Base-by-base conservation (phyloP, 2,329 filamentous ascomycete species). In the Lasiodiplodia theobromae region DNA sequence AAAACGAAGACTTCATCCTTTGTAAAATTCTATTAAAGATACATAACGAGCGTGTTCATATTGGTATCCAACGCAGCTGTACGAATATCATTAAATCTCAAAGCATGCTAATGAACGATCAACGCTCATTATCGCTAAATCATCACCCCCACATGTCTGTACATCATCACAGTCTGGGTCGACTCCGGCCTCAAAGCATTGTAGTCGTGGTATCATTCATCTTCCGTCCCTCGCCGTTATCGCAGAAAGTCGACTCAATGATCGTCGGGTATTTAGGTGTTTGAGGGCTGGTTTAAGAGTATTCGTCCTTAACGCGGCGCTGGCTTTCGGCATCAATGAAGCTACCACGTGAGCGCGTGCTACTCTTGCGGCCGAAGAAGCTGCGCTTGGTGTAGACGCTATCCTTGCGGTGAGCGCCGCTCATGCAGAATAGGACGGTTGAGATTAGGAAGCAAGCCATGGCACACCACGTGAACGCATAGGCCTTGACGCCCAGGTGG, bases 401-500 rank as follows among this genome's bases (percentile, higher is more conserved):
- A 8, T 66, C 51, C 66, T 71, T 73, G 34, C 78, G 77, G 49
- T 87, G 82, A 34, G 78, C 76, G 51, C 87, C 86, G 65, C 88
- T 88, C 38, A 89, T 67, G 78, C 86, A 91, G 82, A 94, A 92
- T 69, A 93, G 81, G 37, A 92, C 72, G 4, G 86, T 87, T 18
- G 91, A 86, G 71, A 94, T 78, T 72, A 93, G 81, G 73, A 92
- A 86, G 66, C 86, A 86, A 11, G 86, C 87, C 80, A 89, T 88
- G 1, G 91, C 86, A 18, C 86, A 89, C 92, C 92, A 96, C 71
- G 88, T 89, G 82, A 94, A 95, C 54, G 87, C 92, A 75, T 93
- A 92, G 23, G 89, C 90, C 74, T 90, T 92, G 38, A 75, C 76
- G 66, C 92, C 92, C 47, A 96, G 77, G 12, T 77, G 78, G 37